Evolutionary conservation across 73 alveolate genomes (phyloP), one percentile per base, ranked within the genome.

Genomic region (Tetrahymena thermophila): DNA sequence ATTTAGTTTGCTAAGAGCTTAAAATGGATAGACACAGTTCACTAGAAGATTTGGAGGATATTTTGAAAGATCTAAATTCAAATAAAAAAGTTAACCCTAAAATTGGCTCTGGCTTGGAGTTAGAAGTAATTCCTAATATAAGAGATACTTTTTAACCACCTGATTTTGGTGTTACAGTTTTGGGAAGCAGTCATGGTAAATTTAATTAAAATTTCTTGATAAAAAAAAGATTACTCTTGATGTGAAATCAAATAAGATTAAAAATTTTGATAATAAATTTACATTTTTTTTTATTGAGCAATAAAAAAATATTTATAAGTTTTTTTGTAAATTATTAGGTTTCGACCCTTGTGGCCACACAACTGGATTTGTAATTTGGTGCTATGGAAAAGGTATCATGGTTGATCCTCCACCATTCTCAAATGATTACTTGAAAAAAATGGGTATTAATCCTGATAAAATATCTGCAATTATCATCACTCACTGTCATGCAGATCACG

Each of bases 391-490:
- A 50, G 97, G 97, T 34, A 95, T 95, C 15, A 95, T 95, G 97
- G 97, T 95, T 17, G 97, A 95, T 43, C 97, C 97, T 43, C 97
- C 97, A 85, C 97, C 97, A 89, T 95, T 95, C 83, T 94, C 97
- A 4, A 84, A 93, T 15, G 93, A 95, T 35, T 94, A 95, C 94
- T 42, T 95, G 94, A 95, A 95, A 58, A 56, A 95, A 43, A 95
- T 95, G 97, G 97, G 97, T 85, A 95, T 95, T 25, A 94, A 94
- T 10, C 56, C 95, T 34, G 94, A 85, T 85, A 85, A 85, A 95
- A 95, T 95, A 21, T 89, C 95, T 37, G 97, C 97, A 34, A 94
- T 95, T 17, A 95, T 95, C 19, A 95, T 95, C 50, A 85, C 95
- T 85, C 97, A 95, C 5, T 95, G 97, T 43, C 97, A 95, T 89